phyloP scores from a whole-genome alignment of 768 basidiomycete species.

The Daedaleopsis sinensis region DNA sequence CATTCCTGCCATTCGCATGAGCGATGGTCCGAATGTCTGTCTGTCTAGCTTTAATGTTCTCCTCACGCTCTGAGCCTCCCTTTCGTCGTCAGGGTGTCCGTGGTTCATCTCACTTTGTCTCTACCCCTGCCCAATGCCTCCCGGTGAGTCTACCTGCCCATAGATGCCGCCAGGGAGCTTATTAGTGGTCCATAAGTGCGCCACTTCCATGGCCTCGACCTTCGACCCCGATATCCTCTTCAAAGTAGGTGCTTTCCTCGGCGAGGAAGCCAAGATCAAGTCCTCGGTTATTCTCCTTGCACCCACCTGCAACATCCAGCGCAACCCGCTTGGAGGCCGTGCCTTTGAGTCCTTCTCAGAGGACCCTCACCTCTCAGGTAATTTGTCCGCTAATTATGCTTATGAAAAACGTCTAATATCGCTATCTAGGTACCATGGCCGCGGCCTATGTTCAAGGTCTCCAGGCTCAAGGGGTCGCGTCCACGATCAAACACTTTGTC shows the following conservation, averaged over 20 bases:
- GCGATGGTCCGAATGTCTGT: slow-evolving; percentile 66
- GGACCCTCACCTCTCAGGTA: slow-evolving; percentile 69
- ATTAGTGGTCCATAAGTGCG: slow-evolving; percentile 45
- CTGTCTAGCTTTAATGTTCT: neutral
- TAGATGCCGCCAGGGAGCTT: neutral
- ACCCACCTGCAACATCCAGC: slow-evolving; percentile 77
- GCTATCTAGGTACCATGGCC: slow-evolving; percentile 51
- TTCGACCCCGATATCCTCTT: slow-evolving; percentile 64
- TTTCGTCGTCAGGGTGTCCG: slow-evolving; percentile 56
- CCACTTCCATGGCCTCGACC: slow-evolving; percentile 70
- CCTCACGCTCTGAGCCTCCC: slow-evolving; percentile 1
- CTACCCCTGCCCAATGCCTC: slow-evolving; percentile 65
- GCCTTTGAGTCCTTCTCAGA: slow-evolving; percentile 76
- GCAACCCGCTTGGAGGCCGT: slow-evolving; percentile 60
- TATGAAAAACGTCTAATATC: neutral
- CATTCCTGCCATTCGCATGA: slow-evolving; percentile 73
- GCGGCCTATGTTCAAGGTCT: slow-evolving; percentile 72
- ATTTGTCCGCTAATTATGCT: neutral
- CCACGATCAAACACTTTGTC: slow-evolving; percentile 76
- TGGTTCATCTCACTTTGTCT: slow-evolving; percentile 66
- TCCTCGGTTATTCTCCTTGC: slow-evolving; percentile 66
- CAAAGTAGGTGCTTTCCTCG: slow-evolving; percentile 61
- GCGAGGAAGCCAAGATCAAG: slow-evolving; percentile 65
- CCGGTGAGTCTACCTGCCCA: slow-evolving; percentile 45
- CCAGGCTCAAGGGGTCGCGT: slow-evolving; percentile 65